These are phyloP conservation scores for Candida insectorum DNA, from an alignment of 805 yeast genomes.

Conservation along the genomic window DNA sequence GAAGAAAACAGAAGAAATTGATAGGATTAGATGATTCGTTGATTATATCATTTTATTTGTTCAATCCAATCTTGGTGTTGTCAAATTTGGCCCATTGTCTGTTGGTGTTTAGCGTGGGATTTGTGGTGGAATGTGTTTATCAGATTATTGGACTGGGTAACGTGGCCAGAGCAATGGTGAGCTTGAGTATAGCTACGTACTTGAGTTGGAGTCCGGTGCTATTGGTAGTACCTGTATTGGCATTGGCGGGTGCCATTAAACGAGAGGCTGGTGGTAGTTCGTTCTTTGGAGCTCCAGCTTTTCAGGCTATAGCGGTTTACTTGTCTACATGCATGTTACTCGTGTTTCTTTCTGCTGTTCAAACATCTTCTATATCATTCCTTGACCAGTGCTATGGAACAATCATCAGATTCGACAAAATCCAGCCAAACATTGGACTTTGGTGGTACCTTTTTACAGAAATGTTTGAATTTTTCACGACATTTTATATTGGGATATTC, in stretches of 20 bases:
- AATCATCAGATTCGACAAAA: conserved; percentile 58
- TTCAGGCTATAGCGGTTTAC: conserved; percentile 19
- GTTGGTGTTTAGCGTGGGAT: conserved; percentile 54
- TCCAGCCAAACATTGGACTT: conserved; percentile 86
- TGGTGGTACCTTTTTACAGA: conserved; percentile 99
- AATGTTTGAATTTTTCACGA: conserved; percentile 84
- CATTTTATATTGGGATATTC: conserved; percentile 81
- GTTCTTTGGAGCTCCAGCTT: not conserved
- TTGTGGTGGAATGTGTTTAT: conserved; percentile 47
- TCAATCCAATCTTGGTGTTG: conserved; percentile 77
- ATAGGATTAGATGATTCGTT: conserved; percentile 37
- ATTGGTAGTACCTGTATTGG: conserved; percentile 56
- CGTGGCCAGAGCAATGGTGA: conserved; percentile 42
- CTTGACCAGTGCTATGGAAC: conserved; percentile 47
- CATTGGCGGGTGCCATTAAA: conserved; percentile 17
- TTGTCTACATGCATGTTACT: conserved; percentile 17
- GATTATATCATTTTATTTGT: conserved; percentile 61
- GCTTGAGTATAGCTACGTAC: conserved; percentile 62
- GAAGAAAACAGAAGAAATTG: conserved; percentile 14
- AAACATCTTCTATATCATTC: conserved; percentile 26
- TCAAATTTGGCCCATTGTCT: conserved; percentile 71
- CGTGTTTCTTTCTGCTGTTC: conserved; percentile 21
- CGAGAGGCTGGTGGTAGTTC: conserved; percentile 13
- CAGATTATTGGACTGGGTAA: conserved; percentile 40
- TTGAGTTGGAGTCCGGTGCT: conserved; percentile 61